Evolutionary conservation across 768 basidiomycete species (phyloP).

Genomic region (Steccherinum ochraceum): DNA sequence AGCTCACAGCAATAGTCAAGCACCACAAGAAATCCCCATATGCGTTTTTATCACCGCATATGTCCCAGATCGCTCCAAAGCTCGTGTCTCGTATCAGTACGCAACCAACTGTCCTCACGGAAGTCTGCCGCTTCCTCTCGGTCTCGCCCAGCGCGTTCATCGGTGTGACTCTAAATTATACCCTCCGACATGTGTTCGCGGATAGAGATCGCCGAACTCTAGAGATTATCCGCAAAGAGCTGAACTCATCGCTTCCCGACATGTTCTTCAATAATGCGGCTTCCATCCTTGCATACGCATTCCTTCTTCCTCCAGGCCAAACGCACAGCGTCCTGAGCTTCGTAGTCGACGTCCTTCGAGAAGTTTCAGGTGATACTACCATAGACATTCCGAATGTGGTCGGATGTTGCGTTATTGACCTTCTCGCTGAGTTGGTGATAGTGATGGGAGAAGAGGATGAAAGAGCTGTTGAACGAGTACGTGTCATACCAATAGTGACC

Average conservation of each 20-base stretch:
- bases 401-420: slow-evolving; percentile 57
- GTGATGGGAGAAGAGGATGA: slow-evolving; percentile 66
- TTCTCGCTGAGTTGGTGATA: slow-evolving; percentile 73
- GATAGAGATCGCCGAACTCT: slow-evolving; percentile 52
- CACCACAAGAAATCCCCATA: slow-evolving; percentile 57
- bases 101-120: slow-evolving; percentile 52
- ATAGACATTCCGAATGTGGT: slow-evolving; percentile 47
- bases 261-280: slow-evolving; percentile 54
- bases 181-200: slow-evolving; percentile 66
- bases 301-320: slow-evolving; percentile 49
- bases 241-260: slow-evolving; percentile 36
- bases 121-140: slow-evolving; percentile 65
- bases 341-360: slow-evolving; percentile 50
- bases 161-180: slow-evolving; percentile 51
- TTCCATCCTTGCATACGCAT: slow-evolving; percentile 60
- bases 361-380: slow-evolving; percentile 31
- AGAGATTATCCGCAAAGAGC: slow-evolving; percentile 50
- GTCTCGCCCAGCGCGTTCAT: slow-evolving; percentile 56
- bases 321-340: slow-evolving; percentile 59
- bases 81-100: slow-evolving; percentile 52
- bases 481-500: slow-evolving; percentile 14
- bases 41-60: slow-evolving; percentile 61
- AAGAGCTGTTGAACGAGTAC: slow-evolving; percentile 37
- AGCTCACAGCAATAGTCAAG: slow-evolving; percentile 58
- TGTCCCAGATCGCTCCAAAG: slow-evolving; percentile 60